phyloP scores from a whole-genome alignment of 1,284 basidiomycete species.

The Cryptococcus sp. region DNA sequence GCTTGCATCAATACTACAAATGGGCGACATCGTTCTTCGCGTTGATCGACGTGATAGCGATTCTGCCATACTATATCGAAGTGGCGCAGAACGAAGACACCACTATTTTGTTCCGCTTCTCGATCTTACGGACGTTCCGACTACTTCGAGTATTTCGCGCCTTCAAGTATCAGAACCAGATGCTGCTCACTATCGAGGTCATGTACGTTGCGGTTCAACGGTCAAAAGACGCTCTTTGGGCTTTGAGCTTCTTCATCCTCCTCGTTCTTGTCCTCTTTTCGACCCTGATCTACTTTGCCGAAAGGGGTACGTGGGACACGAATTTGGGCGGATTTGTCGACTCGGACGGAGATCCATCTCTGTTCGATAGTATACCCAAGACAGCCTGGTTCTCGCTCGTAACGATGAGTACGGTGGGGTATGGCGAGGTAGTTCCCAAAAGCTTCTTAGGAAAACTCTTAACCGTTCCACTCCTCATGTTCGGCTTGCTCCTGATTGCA shows the following conservation, averaged over 20 bases:
- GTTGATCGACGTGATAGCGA: conserved; percentile 77
- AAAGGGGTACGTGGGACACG: conserved; percentile 82
- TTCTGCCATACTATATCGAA: conserved; percentile 84
- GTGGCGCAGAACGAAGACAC: conserved; percentile 80
- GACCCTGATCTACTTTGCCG: conserved; percentile 81
- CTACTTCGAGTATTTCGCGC: conserved; percentile 82
- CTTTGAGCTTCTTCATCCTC: conserved; percentile 82
- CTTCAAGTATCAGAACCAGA: conserved; percentile 65
- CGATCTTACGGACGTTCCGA: conserved; percentile 74
- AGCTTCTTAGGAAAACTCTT: conserved; percentile 78
- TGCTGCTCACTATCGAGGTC: conserved; percentile 84
- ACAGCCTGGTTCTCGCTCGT: conserved; percentile 68
- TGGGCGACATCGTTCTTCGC: conserved; percentile 69
- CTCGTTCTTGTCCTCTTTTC: conserved; percentile 84
- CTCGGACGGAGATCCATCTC: conserved; percentile 66
- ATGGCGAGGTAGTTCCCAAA: conserved; percentile 81
- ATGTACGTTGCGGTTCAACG: conserved; percentile 85
- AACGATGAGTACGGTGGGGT: conserved; percentile 53
- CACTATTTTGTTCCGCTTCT: conserved; percentile 81
- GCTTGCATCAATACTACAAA: conserved; percentile 48
- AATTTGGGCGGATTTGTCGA: conserved; percentile 76
- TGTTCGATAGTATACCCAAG: conserved; percentile 70
- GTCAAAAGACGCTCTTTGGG: conserved; percentile 80
- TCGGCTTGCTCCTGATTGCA: conserved; percentile 81
- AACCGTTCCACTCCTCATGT: conserved; percentile 78